Evolutionary conservation across 2,329 filamentous ascomycete genomes (phyloP).

Genomic region (Ilyonectria robusta): DNA sequence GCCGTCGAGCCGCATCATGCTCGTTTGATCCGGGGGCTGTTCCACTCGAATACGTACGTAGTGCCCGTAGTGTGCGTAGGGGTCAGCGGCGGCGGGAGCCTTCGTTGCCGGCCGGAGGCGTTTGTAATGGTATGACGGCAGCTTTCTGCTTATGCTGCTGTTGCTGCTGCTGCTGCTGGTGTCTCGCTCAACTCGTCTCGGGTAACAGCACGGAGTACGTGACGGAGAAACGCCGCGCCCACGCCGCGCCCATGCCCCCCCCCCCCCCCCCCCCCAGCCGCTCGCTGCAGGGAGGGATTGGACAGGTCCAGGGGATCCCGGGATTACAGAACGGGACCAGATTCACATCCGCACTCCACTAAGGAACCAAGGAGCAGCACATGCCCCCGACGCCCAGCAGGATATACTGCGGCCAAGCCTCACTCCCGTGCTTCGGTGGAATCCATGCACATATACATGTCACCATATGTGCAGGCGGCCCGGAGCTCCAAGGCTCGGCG

Average conservation of each 20-base stretch:
- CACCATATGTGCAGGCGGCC: background rate
- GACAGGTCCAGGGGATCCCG: background rate
- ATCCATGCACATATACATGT: background rate
- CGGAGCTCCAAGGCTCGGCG: background rate
- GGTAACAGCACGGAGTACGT: conserved; percentile 2
- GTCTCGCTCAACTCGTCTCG: background rate
- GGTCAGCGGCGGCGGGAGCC: background rate
- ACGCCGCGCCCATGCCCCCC: background rate
- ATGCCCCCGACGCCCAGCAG: too few species aligned
- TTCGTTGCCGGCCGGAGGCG: conserved; percentile 3
- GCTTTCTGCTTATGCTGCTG: background rate
- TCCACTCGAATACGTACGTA: conserved; percentile 16
- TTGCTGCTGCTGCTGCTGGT: background rate
- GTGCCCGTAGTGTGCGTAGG: background rate
- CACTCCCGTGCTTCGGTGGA: background rate
- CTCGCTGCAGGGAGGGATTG: background rate
- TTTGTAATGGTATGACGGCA: background rate
- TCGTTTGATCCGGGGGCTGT: conserved; percentile 15
- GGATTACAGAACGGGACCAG: background rate
- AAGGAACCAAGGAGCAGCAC: background rate
- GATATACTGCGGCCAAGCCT: too few species aligned
- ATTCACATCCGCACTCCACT: background rate
- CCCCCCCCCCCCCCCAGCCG: background rate
- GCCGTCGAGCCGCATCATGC: conserved; percentile 23
- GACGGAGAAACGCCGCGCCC: conserved; percentile 2